phyloP scores from a whole-genome alignment of 768 basidiomycete species.

The Tricholoma matsutake region DNA sequence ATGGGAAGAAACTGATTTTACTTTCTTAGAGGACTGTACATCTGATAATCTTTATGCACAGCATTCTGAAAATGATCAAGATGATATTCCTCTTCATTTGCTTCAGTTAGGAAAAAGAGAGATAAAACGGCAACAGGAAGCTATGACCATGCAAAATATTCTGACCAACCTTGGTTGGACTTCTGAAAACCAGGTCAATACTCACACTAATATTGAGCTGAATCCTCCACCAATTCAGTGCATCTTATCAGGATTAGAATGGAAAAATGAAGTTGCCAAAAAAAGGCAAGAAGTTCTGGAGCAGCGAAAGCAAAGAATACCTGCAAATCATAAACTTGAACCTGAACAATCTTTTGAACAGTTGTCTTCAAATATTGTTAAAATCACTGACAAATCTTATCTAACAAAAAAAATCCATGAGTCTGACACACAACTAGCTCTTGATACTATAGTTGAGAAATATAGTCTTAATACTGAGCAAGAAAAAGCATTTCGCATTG shows the following conservation, averaged over 20 bases:
- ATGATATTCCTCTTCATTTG: background rate
- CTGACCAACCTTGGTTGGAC: background rate
- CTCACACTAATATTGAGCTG: too few relatives aligned
- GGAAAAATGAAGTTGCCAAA: too few relatives aligned
- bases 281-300: background rate
- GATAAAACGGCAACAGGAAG: background rate
- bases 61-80: background rate
- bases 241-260: too few relatives aligned
- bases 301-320: background rate
- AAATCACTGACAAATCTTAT: too few relatives aligned
- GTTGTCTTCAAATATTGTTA: too few relatives aligned
- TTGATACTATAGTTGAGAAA: background rate
- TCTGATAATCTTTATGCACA: background rate
- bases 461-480: constrained; percentile 6
- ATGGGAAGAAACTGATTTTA: background rate
- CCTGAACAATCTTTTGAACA: constrained; percentile 19
- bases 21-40: background rate
- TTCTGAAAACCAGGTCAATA: background rate
- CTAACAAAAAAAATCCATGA: too few relatives aligned
- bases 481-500: too few relatives aligned
- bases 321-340: constrained; percentile 26
- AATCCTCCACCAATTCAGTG: too few relatives aligned
- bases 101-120: background rate
- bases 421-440: background rate
- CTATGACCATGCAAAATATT: background rate